These are phyloP conservation scores for Clavispora phyllophila DNA, from an alignment of 805 yeast species.

Conservation along the genomic window DNA sequence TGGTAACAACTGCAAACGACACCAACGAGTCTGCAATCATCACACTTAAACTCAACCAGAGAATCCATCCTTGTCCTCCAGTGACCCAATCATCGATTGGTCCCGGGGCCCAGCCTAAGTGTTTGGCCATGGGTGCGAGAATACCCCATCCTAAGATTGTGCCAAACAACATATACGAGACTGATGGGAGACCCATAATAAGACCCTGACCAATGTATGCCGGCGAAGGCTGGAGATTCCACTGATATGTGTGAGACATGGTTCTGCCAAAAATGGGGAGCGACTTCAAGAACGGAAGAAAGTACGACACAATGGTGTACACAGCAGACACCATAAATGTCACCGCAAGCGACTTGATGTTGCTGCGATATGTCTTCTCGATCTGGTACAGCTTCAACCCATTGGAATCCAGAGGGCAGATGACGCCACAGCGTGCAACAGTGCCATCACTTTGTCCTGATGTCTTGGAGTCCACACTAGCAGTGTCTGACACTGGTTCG, in stretches of 20 bases:
- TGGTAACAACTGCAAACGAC: conserved; percentile 61
- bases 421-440: conserved; percentile 8
- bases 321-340: conserved; percentile 68
- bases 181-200: conserved; percentile 93
- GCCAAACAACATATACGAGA: conserved; percentile 86
- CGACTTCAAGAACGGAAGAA: conserved; percentile 60
- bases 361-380: conserved; percentile 41
- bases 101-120: conserved; percentile 83
- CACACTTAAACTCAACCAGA: conserved; percentile 88
- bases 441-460: conserved; percentile 6
- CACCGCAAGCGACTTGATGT: conserved; percentile 51
- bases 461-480: background rate
- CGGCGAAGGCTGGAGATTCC: conserved; percentile 95
- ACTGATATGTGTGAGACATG: conserved; percentile 60
- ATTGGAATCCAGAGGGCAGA: conserved; percentile 13
- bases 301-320: conserved; percentile 69
- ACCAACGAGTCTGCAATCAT: conserved; percentile 92
- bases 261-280: conserved; percentile 72
- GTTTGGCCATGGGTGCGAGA: conserved; percentile 73
- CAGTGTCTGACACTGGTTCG: background rate
- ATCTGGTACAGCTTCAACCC: conserved; percentile 5
- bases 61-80: conserved; percentile 96
- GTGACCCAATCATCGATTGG: conserved; percentile 86
- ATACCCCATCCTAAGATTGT: conserved; percentile 89
- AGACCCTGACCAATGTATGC: conserved; percentile 98